Conservation (phyloP, 768 basidiomycete species). For the Mycena crocata region DNA sequence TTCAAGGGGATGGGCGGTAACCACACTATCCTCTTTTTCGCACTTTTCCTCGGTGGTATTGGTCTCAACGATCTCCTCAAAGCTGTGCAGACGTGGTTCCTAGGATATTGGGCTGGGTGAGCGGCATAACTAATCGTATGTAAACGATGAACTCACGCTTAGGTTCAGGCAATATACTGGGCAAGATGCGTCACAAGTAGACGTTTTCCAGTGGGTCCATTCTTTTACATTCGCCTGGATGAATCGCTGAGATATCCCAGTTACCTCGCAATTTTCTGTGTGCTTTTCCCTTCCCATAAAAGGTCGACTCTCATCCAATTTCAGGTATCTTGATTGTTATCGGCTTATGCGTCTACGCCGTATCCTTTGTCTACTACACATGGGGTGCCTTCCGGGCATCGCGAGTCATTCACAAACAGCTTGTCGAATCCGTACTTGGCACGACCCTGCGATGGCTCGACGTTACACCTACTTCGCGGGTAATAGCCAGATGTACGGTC, state of each 20-base stretch:
- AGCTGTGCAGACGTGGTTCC: conserved; percentile 32
- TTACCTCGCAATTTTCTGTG: conserved; percentile 31
- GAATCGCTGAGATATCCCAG: conserved; percentile 20
- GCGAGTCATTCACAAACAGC: conserved; percentile 58
- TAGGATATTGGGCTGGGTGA: conserved; percentile 39
- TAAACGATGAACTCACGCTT: conserved; percentile 36
- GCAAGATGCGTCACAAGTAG: conserved; percentile 33
- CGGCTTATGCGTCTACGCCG: conserved; percentile 41
- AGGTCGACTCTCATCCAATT: conserved; percentile 58
- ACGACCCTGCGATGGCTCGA: conserved; percentile 68
- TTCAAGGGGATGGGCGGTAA: conserved; percentile 30
- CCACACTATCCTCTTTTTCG: conserved; percentile 30
- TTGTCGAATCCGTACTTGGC: conserved; percentile 65
- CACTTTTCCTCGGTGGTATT: conserved; percentile 15
- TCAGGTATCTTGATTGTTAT: conserved; percentile 41
- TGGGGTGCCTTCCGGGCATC: conserved; percentile 55
- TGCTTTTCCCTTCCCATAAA: conserved; percentile 36
- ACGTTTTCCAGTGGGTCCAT: conserved; percentile 34
- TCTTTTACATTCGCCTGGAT: conserved; percentile 14
- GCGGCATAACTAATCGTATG: neutral
- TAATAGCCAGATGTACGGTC: conserved; percentile 75
- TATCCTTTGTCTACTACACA: conserved; percentile 45
- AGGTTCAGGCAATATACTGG: conserved; percentile 44
- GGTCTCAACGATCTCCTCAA: conserved; percentile 5
- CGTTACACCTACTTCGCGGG: conserved; percentile 60